These are phyloP conservation scores for Fraxinus albicans DNA, from an alignment of 305 asterid species.

Conservation along the genomic window DNA sequence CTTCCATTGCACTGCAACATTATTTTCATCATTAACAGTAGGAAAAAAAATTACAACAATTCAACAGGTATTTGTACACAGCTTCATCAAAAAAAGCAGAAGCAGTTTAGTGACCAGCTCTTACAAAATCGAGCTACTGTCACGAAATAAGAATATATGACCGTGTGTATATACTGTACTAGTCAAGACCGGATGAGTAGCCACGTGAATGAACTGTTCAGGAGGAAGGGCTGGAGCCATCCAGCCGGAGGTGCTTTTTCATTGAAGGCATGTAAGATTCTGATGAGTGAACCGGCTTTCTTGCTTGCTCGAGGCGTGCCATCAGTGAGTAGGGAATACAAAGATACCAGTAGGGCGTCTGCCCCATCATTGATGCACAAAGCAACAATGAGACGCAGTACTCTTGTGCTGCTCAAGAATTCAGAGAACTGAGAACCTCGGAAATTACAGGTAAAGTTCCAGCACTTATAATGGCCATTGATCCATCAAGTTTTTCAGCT, in stretches of 20 bases:
- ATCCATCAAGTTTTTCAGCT: slow-evolving; percentile 58
- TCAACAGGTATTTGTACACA: slow-evolving; percentile 25
- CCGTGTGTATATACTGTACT: slow-evolving; percentile 19
- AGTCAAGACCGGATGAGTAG: slow-evolving; percentile 27
- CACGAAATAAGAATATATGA: slow-evolving; percentile 16
- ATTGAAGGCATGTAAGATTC: slow-evolving; percentile 56
- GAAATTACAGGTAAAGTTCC: slow-evolving; percentile 46
- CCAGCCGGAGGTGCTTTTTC: slow-evolving; percentile 42
- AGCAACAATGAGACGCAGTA: slow-evolving; percentile 55
- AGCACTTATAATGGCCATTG: slow-evolving; percentile 48
- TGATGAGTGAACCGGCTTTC: slow-evolving; percentile 73
- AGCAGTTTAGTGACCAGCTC: slow-evolving; percentile 51
- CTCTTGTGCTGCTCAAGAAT: slow-evolving; percentile 48
- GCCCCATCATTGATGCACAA: slow-evolving; percentile 56
- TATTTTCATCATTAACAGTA: slow-evolving; percentile 3
- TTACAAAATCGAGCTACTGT: slow-evolving; percentile 48
- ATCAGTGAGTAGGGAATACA: slow-evolving; percentile 53
- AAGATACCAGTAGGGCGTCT: slow-evolving; percentile 55
- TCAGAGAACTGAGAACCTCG: slow-evolving; percentile 42
- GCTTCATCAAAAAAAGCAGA: slow-evolving; percentile 52
- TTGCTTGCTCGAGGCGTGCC: slow-evolving; percentile 58
- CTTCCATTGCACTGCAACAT: not conserved
- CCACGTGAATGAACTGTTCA: slow-evolving; percentile 58
- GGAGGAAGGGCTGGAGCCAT: slow-evolving; percentile 37
- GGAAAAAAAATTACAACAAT: slow-evolving; percentile 20